Percentiles rank a stretch among this genome's conserved stretches.
Conservation (phyloP, 2,329 filamentous ascomycete genomes). For the Mollisia scopiformis region DNA sequence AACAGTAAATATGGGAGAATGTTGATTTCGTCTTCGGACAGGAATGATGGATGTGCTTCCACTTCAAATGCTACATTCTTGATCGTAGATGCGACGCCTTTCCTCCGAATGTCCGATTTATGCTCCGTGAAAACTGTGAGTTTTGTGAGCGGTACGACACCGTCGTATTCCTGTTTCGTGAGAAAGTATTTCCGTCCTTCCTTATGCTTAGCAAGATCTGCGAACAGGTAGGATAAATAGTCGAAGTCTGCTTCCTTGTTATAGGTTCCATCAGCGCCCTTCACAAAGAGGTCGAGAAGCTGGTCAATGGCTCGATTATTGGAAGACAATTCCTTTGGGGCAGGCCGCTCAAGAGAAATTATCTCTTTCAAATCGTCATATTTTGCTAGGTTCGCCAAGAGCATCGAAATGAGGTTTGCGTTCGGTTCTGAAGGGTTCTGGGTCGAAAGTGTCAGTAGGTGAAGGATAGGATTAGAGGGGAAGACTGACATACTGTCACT, state of each 20-base stretch:
- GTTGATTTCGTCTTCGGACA: constrained; percentile 74
- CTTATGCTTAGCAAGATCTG: constrained; percentile 83
- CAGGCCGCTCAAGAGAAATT: constrained; percentile 66
- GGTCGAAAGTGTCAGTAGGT: neutral
- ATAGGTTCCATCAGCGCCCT: constrained; percentile 79
- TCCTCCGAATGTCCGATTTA: constrained; percentile 77
- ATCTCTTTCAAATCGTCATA: constrained; percentile 72
- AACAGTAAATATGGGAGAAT: constrained; percentile 87
- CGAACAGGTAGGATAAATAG: constrained; percentile 92
- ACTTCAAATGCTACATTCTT: constrained; percentile 93
- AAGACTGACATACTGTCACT: constrained; percentile 71
- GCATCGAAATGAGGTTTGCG: constrained; percentile 85
- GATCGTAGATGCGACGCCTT: constrained; percentile 94
- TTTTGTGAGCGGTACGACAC: constrained; percentile 87
- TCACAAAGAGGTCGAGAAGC: constrained; percentile 93
- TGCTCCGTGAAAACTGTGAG: constrained; percentile 95
- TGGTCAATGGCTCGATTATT: constrained; percentile 83
- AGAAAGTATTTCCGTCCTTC: constrained; percentile 78
- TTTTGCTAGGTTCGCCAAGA: constrained; percentile 90
- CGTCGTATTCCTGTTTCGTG: constrained; percentile 74
- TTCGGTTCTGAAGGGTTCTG: constrained; percentile 76
- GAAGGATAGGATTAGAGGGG: neutral
- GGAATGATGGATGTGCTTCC: constrained; percentile 68
- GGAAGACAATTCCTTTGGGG: constrained; percentile 71
- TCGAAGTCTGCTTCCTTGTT: constrained; percentile 88